Percentiles rank a stretch among this genome's conserved stretches.
These are phyloP conservation scores for Pterula multifida DNA, from an alignment of 1,284 basidiomycete genomes.

Conservation along the genomic window DNA sequence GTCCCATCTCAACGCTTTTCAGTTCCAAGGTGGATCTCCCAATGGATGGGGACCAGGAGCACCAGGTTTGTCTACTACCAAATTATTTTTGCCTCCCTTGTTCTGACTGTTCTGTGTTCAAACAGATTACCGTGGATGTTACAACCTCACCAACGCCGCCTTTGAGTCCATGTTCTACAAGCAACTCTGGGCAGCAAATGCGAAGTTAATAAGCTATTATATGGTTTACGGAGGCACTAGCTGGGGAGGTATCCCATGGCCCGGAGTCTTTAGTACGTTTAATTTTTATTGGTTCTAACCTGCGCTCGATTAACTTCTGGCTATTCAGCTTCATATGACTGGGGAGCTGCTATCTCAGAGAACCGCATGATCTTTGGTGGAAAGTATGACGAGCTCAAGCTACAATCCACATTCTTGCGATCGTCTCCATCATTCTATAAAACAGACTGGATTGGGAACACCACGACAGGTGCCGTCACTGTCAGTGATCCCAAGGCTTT, in stretches of 20 bases:
- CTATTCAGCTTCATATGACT: slow-evolving; percentile 15
- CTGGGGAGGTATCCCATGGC: slow-evolving; percentile 68
- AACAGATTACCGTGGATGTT: slow-evolving; percentile 5
- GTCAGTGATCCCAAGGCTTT: slow-evolving; percentile 41
- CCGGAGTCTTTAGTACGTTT: slow-evolving; percentile 37
- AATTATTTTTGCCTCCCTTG: neutral
- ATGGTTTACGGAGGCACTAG: slow-evolving; percentile 77
- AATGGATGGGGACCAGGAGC: slow-evolving; percentile 64
- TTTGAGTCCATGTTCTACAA: slow-evolving; percentile 69
- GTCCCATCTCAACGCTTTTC: slow-evolving; percentile 14
- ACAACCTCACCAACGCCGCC: slow-evolving; percentile 34
- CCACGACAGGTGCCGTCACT: slow-evolving; percentile 34
- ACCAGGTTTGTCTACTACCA: slow-evolving; percentile 41
- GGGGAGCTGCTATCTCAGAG: slow-evolving; percentile 36
- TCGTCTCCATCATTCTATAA: slow-evolving; percentile 66
- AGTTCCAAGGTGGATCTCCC: slow-evolving; percentile 64
- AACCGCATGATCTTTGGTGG: slow-evolving; percentile 42
- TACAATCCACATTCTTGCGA: slow-evolving; percentile 62
- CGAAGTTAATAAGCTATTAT: slow-evolving; percentile 67
- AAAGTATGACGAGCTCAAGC: slow-evolving; percentile 67
- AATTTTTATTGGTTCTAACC: neutral
- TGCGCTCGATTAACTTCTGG: slow-evolving; percentile 8
- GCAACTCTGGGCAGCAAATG: slow-evolving; percentile 65
- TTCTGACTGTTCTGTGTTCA: neutral
- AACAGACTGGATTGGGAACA: slow-evolving; percentile 61